These are phyloP conservation scores for Incumbomyces lentus DNA, from an alignment of 2,329 filamentous ascomycete genomes.

Conservation along the genomic window DNA sequence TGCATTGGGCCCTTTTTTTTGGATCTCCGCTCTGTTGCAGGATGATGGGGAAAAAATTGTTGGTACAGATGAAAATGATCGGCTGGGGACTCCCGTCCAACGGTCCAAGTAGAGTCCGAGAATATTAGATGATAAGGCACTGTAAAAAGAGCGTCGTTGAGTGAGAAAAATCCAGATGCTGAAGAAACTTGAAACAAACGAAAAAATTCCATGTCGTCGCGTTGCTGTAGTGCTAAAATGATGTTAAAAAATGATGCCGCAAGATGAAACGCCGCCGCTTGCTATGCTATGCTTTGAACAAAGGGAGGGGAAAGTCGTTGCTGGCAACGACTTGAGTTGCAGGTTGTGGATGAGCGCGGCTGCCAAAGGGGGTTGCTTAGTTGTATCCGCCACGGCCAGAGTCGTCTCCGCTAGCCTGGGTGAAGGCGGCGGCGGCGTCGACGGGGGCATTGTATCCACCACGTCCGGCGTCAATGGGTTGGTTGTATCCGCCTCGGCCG, in stretches of 20 bases:
- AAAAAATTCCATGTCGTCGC: neutral
- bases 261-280: slow-evolving; percentile 12
- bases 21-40: too few species aligned
- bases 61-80: too few species aligned
- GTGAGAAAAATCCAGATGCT: slow-evolving; percentile 11
- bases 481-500: slow-evolving; percentile 16
- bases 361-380: slow-evolving; percentile 15
- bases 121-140: too few species aligned
- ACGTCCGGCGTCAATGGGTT: slow-evolving; percentile 9
- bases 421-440: too few species aligned
- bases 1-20: too few species aligned
- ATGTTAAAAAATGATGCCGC: slow-evolving; percentile 9
- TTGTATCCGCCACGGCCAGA: slow-evolving; percentile 28
- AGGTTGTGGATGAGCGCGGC: neutral
- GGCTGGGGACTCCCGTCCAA: too few species aligned
- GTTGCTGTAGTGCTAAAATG: neutral
- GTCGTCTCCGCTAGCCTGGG: too few species aligned
- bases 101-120: too few species aligned
- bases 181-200: too few species aligned
- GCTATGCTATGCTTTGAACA: slow-evolving; percentile 1
- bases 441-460: slow-evolving; percentile 24
- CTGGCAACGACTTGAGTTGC: neutral
- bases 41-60: too few species aligned
- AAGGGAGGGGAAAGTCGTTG: slow-evolving; percentile 5
- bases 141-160: too few species aligned